Conservation (phyloP, 1,284 basidiomycete species). For the Ganoderma resinaceum region DNA sequence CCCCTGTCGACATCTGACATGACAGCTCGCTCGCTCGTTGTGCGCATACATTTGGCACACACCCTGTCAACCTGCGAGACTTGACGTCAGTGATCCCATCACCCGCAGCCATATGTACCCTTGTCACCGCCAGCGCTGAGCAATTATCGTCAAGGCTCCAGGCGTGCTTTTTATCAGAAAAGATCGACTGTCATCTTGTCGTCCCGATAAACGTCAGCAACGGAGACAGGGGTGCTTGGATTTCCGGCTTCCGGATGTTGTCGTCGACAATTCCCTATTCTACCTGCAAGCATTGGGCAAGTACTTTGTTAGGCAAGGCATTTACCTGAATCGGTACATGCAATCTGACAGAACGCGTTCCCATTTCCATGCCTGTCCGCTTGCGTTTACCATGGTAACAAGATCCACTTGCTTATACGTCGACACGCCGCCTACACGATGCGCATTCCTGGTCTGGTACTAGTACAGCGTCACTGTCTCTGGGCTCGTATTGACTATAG, state of each 20-base stretch:
- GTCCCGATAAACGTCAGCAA: too few species aligned
- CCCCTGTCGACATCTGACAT: neutral
- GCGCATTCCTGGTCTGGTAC: neutral
- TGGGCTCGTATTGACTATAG: neutral
- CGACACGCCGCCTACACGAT: neutral
- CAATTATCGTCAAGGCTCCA: neutral
- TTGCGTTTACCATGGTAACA: conserved; percentile 5
- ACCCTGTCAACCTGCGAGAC: conserved; percentile 5
- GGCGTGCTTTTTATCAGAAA: neutral
- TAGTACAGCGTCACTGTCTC: neutral
- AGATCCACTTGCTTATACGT: neutral
- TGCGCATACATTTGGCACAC: neutral
- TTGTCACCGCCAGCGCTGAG: neutral
- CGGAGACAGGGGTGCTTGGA: neutral
- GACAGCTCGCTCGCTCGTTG: neutral
- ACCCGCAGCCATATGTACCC: neutral
- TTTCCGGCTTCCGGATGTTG: neutral
- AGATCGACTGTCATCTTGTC: too few species aligned
- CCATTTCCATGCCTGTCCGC: neutral
- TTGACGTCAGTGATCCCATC: conserved; percentile 12
- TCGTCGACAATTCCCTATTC: neutral
- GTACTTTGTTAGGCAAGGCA: neutral
- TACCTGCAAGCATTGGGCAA: neutral
- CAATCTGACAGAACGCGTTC: neutral
- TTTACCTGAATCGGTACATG: neutral